Conservation (phyloP, 2,329 filamentous ascomycete genomes). For the Botrytis medusae region DNA sequence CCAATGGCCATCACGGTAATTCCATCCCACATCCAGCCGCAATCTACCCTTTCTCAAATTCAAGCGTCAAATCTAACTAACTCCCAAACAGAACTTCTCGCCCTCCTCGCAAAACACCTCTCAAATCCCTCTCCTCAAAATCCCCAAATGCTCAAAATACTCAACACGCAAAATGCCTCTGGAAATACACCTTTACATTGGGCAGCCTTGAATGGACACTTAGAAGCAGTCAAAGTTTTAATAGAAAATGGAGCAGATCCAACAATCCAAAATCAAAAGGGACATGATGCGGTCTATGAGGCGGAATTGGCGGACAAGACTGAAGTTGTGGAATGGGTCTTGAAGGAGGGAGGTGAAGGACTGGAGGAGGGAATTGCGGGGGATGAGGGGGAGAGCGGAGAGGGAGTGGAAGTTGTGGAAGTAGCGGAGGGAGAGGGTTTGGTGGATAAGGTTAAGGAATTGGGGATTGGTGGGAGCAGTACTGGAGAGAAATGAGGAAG, state of each 20-base stretch:
- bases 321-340: conserved; percentile 58
- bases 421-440: conserved; percentile 2
- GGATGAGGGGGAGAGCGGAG: conserved; percentile 28
- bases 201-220: conserved; percentile 86
- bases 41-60: background rate
- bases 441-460: conserved; percentile 8
- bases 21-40: background rate
- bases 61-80: background rate
- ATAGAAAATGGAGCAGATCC: conserved; percentile 76
- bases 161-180: conserved; percentile 72
- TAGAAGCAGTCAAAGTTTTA: conserved; percentile 75
- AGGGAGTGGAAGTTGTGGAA: conserved; percentile 23
- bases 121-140: conserved; percentile 37
- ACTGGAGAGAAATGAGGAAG: background rate
- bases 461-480: background rate
- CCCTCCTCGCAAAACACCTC: conserved; percentile 47
- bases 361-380: conserved; percentile 40
- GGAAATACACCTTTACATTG: conserved; percentile 94
- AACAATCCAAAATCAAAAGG: conserved; percentile 75
- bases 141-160: conserved; percentile 45
- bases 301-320: conserved; percentile 69
- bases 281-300: conserved; percentile 76
- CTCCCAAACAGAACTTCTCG: conserved; percentile 22
- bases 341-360: conserved; percentile 43
- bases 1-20: conserved; percentile 81